Base-by-base conservation (phyloP, 768 basidiomycete species). In the Leccinellum albellum region DNA sequence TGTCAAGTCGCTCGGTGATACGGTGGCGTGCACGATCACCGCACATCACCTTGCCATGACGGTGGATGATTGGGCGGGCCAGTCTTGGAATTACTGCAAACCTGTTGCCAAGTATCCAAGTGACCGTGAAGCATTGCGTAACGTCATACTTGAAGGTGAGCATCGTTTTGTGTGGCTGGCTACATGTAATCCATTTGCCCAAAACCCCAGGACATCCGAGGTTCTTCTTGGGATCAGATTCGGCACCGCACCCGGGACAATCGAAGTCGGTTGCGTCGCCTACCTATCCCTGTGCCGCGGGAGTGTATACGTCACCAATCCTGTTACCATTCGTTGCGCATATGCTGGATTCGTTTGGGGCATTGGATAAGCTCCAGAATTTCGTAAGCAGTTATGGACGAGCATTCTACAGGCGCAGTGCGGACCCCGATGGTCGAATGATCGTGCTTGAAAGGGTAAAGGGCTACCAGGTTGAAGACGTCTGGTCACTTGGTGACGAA, bases 171-270 rank as follows among this genome's bases (percentile, higher is more conserved):
- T 51, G 24, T 50, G 2, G 33, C 8, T 13, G 28, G 24, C 29
- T 23, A 24, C 0, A 44, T 37, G 51, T 17, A 21, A 33, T 35
- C 37, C 45, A 35, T 35, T 29, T 15, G 13, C 8, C 12, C 33
- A 46, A 53, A 20, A 37, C 54, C 49, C 23, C 63, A 85, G 95
- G 95, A 4, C 90, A 96, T 72, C 88, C 93, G 4, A 86, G 91
- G 49, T 99, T 99, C 75, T 99, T 99, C 83, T 79, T 99, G 54
- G 97, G 97, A 20, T 95, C 92, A 17, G 97, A 99, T 74, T 94
- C 91, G 28, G 97, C 97, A 1, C 97, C 97, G 40, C 97, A 99
- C 72, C 86, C 89, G 5, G 79, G 80, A 29, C 69, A 76, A 28
- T 76, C 79, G 53, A 88, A 94, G 72, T 81, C 88, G 4, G 85